A percentile compares a stretch with the other conserved stretches of the same genome.
These are phyloP conservation scores for Melastoma malabathricum DNA, from an alignment of 345 rosid genomes.

Conservation along the genomic window DNA sequence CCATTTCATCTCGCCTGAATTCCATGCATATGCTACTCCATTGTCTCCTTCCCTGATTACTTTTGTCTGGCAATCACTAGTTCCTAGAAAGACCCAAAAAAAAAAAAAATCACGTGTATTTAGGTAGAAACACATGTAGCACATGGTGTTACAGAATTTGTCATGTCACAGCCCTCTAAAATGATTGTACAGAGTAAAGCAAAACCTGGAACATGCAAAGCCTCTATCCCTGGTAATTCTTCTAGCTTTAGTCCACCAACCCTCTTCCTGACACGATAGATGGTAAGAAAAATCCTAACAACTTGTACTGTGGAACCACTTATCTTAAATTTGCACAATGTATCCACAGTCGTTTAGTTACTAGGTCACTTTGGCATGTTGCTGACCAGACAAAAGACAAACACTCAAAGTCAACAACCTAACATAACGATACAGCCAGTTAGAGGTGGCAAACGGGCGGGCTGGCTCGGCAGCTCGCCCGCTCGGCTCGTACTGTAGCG, in stretches of 20 bases:
- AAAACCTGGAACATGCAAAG: slow-evolving; percentile 82
- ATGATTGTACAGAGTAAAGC: neutral
- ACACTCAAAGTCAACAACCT: too few relatives aligned
- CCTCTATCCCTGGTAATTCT: slow-evolving; percentile 87
- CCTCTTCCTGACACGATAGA: slow-evolving; percentile 49
- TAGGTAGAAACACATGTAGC: too few relatives aligned
- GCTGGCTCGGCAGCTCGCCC: too few relatives aligned
- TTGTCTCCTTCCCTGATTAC: slow-evolving; percentile 94
- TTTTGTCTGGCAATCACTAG: slow-evolving; percentile 85
- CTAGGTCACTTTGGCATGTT: too few relatives aligned
- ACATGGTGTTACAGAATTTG: too few relatives aligned
- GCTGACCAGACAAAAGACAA: too few relatives aligned
- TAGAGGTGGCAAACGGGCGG: too few relatives aligned
- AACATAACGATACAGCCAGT: too few relatives aligned
- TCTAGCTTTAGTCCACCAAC: slow-evolving; percentile 91
- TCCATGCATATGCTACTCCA: slow-evolving; percentile 96
- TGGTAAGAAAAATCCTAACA: neutral
- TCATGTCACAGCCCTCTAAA: too few relatives aligned
- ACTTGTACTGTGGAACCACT: slow-evolving; percentile 5
- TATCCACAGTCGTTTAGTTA: too few relatives aligned
- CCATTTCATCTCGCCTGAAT: slow-evolving; percentile 75
- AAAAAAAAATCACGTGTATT: neutral
- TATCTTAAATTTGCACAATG: too few relatives aligned
- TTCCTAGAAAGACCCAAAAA: slow-evolving; percentile 35
- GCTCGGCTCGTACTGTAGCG: too few relatives aligned